Evolutionary conservation across 2,329 filamentous ascomycete genomes (phyloP), one percentile per base, ranked within the genome.

Genomic region (Cercospora sojina): DNA sequence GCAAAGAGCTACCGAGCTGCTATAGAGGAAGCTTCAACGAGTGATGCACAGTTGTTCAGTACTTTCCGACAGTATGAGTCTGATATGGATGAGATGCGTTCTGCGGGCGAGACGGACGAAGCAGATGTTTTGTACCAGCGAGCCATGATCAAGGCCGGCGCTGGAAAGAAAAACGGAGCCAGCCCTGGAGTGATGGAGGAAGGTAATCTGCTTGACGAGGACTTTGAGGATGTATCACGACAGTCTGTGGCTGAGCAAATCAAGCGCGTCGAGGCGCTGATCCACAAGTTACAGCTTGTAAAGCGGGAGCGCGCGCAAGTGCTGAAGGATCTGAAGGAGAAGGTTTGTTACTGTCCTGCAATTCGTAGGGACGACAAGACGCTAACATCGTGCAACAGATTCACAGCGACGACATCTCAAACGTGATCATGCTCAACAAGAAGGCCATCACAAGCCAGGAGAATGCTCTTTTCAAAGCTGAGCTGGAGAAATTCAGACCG

Each of bases 391-490:
- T 38, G 5, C 20, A 12, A 13, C 70, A 97, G 94, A 90, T 94
- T 62, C 94, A 96, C 80, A 92, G 91, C 71, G 96, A 99, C 75
- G 96, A 99, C 75, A 99, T 99, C 70, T 97, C 93, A 5, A 95
- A 97, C 75, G 93, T 98, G 12, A 84, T 99, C 67, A 99, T 99
- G 64, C 83, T 99, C 66, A 99, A 99, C 84, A 98, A 98, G 78
- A 99, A 98, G 80, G 90, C 92, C 1, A 94, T 98, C 74, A 86
- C 92, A 20, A 96, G 92, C 75, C 94, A 95, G 74, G 95, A 99
- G 78, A 89, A 85, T 12, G 92, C 97, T 74, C 85, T 99, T 2
- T 99, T 99, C 81, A 91, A 97, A 77, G 89, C 92, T 16, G 95
- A 99, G 79, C 84, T 99, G n/a, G 94, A 98, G 79, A 99, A 99